Percentiles rank a stretch among this genome's conserved stretches.
phyloP scores from a whole-genome alignment of 2,329 filamentous ascomycete genomes.

The Alternaria sp. region DNA sequence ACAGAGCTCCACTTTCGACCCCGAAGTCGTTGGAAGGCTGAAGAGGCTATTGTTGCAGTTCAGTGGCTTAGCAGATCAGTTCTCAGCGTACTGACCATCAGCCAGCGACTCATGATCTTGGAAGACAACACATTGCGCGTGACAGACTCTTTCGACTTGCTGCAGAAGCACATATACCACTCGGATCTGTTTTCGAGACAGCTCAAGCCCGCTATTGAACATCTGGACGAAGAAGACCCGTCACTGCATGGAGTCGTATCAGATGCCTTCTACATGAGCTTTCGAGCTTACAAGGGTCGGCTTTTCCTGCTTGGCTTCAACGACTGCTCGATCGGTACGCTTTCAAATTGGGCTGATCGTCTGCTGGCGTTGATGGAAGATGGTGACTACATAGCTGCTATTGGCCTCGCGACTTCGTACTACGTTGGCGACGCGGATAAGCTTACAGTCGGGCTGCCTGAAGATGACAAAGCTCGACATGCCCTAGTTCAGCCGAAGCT shows the following conservation, averaged over 20 bases:
- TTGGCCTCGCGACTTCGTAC: conserved; percentile 89
- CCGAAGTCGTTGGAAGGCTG: conserved; percentile 88
- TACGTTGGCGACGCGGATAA: conserved; percentile 93
- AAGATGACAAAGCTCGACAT: conserved; percentile 79
- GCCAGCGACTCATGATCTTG: conserved; percentile 88
- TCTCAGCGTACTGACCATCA: conserved; percentile 89
- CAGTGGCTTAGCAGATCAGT: conserved; percentile 98
- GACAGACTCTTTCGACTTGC: conserved; percentile 92
- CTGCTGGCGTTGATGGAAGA: conserved; percentile 94
- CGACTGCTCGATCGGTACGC: conserved; percentile 85
- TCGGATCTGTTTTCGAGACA: conserved; percentile 89
- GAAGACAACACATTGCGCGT: conserved; percentile 87
- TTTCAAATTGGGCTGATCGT: conserved; percentile 97
- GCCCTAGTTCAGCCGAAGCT: conserved; percentile 87
- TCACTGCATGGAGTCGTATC: conserved; percentile 96
- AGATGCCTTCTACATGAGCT: conserved; percentile 98
- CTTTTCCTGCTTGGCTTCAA: conserved; percentile 94
- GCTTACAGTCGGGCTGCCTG: conserved; percentile 90
- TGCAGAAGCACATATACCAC: conserved; percentile 93
- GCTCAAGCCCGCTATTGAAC: conserved; percentile 83
- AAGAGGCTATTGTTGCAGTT: conserved; percentile 94
- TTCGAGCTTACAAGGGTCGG: conserved; percentile 92
- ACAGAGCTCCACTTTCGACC: conserved; percentile 81
- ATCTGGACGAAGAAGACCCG: conserved; percentile 83
- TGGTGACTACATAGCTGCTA: conserved; percentile 93